These are phyloP conservation scores for Delonix regia DNA, from an alignment of 306 rosid species.

Conservation along the genomic window DNA sequence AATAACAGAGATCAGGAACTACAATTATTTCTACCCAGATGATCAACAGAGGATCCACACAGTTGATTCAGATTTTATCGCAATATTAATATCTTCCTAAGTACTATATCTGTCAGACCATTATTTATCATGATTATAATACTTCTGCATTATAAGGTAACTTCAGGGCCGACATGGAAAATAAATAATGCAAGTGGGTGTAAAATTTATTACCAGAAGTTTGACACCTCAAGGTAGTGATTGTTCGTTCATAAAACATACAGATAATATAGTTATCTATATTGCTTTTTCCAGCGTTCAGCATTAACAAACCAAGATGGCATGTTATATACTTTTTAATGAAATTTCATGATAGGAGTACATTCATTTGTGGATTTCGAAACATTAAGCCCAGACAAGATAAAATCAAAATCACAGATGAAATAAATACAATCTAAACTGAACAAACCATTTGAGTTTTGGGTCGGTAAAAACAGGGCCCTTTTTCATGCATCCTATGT, in stretches of 20 bases:
- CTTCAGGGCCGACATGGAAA: neutral
- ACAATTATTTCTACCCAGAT: neutral
- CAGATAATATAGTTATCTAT: neutral
- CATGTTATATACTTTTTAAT: slow-evolving; percentile 3
- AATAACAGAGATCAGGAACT: neutral
- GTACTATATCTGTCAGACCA: neutral
- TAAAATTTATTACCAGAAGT: slow-evolving; percentile 1
- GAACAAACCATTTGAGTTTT: slow-evolving; percentile 88
- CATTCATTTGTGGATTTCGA: slow-evolving; percentile 8
- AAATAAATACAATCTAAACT: slow-evolving; percentile 19
- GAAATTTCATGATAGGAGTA: slow-evolving; percentile 6
- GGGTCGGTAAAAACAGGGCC: slow-evolving; percentile 98
- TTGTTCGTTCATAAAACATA: slow-evolving; percentile 11
- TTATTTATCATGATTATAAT: neutral
- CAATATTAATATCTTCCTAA: neutral
- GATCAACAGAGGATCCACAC: neutral
- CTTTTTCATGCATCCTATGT: slow-evolving; percentile 97
- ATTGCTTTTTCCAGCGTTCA: slow-evolving; percentile 12
- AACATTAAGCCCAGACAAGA: neutral
- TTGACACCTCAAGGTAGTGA: slow-evolving; percentile 12
- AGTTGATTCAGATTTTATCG: neutral
- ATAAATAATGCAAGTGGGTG: neutral
- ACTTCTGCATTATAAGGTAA: neutral
- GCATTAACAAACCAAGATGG: slow-evolving; percentile 7
- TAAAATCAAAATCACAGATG: slow-evolving; percentile 14